Conservation (phyloP, 352 stramenopile species). For the Globisporangium cederbergense region DNA sequence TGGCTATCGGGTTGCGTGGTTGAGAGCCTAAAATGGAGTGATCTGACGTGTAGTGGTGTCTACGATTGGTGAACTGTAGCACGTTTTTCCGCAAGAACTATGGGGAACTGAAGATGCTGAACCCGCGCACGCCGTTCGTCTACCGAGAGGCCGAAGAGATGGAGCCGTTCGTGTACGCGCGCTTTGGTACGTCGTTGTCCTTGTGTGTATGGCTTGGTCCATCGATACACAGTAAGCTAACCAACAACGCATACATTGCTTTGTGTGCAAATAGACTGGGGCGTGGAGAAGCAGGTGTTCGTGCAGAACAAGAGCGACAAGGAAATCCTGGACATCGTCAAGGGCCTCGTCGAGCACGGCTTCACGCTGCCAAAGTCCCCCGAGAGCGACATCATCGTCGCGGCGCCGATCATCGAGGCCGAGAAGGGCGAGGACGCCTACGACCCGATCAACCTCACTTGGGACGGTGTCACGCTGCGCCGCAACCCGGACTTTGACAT, state of each 20-base stretch:
- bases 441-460: constrained; percentile 80
- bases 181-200: constrained; percentile 44
- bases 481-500: constrained; percentile 85
- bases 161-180: constrained; percentile 86
- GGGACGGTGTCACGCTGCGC: constrained; percentile 74
- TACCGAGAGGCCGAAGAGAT: constrained; percentile 87
- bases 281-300: constrained; percentile 79
- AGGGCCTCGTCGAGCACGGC: constrained; percentile 74
- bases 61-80: constrained; percentile 26
- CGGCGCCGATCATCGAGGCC: constrained; percentile 72
- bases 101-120: constrained; percentile 86
- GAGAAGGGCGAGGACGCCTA: constrained; percentile 66
- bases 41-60: constrained; percentile 13
- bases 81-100: constrained; percentile 88
- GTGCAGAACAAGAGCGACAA: constrained; percentile 83
- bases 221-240: not conserved
- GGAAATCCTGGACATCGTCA: constrained; percentile 71
- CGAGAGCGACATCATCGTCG: constrained; percentile 79
- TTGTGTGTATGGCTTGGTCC: not conserved
- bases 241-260: not conserved
- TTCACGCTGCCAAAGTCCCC: constrained; percentile 75
- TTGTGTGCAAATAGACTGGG: constrained; percentile 49
- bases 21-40: not conserved
- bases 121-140: constrained; percentile 77
- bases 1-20: not conserved